Base-by-base conservation (phyloP, 441 rosid genomes). In the Isatis lusitanica region DNA sequence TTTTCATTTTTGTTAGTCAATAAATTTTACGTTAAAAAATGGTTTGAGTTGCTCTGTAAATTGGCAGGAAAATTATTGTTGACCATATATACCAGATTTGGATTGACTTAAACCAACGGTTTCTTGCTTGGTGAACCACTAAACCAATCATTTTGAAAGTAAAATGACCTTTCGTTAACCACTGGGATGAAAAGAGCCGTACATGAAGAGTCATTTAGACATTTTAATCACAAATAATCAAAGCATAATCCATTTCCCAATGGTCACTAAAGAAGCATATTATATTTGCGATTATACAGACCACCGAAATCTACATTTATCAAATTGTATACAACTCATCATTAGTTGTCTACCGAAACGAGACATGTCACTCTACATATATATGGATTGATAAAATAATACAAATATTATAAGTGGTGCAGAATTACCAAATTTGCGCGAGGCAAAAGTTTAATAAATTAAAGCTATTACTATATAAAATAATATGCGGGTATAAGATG, bases 81-180 rank as follows among this genome's bases (percentile, higher is more conserved):
- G 2, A 38, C 59, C 50, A 9, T 8, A 43, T 48, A 9, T 8
- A 43, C 12, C 21, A 42, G 9, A 50, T 17, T 39, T 51, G 13
- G 13, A 72, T 52, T 59, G 26, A 51, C 7, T 39, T 31, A 48
- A 47, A 57, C 63, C 43, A 74, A 26, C 35, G 38, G 53, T 74
- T 46, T 21, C 0, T 12, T 73, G 28, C 24, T 74, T 65, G 51
- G 59, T 36, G 51, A 66, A 47, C 55, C 73, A 50, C 24, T 33
- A 51, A 42, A 31, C 68, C 68, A 58, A 74, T 50, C 62, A 58
- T 48, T 36, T 50, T 59, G 39, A 73, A 73, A 38, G 72, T 58
- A 40, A 43, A 36, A 69, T 68, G 74, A 53, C 70, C 74, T 69
- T 75, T 75, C 79, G 68, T 44, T 35, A 68, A 68, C 31, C 58